These are phyloP conservation scores for Rubia balearica DNA, from an alignment of 305 asterid genomes.

Conservation along the genomic window DNA sequence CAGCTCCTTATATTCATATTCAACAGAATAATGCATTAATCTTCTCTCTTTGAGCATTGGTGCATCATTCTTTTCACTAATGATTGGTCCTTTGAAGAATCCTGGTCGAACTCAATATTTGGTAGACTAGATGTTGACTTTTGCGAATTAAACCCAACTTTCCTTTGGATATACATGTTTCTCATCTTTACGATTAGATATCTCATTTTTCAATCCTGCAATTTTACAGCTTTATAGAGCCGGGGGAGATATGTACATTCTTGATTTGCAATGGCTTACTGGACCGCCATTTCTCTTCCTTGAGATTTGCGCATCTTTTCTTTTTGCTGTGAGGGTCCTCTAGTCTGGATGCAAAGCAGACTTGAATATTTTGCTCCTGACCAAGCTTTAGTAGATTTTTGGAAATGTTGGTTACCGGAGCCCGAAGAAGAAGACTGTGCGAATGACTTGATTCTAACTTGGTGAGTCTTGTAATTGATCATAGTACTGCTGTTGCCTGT, in stretches of 20 bases:
- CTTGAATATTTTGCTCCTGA: not conserved
- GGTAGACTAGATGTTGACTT: too few species aligned
- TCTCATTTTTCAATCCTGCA: not conserved
- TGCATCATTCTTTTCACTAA: not conserved
- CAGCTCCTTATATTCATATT: not conserved
- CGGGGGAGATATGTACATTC: conserved; percentile 35
- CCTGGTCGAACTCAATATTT: not conserved
- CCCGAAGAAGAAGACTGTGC: not conserved
- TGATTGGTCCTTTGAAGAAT: not conserved
- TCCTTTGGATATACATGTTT: not conserved
- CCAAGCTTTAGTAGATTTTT: not conserved
- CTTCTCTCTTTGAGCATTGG: not conserved
- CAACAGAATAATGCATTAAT: not conserved
- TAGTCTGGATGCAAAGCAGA: not conserved
- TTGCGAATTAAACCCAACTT: not conserved
- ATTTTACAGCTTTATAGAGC: conserved; percentile 50
- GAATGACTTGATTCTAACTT: not conserved
- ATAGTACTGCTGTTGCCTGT: not conserved
- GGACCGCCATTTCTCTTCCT: conserved; percentile 63
- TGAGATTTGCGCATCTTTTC: conserved; percentile 50
- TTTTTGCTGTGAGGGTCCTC: conserved; percentile 15
- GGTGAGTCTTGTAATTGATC: not conserved
- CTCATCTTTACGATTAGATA: not conserved
- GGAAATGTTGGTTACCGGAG: not conserved
- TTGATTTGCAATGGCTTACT: conserved; percentile 52